Conservation (phyloP, 1,284 basidiomycete species). For the Apiotrichum gamsii region DNA sequence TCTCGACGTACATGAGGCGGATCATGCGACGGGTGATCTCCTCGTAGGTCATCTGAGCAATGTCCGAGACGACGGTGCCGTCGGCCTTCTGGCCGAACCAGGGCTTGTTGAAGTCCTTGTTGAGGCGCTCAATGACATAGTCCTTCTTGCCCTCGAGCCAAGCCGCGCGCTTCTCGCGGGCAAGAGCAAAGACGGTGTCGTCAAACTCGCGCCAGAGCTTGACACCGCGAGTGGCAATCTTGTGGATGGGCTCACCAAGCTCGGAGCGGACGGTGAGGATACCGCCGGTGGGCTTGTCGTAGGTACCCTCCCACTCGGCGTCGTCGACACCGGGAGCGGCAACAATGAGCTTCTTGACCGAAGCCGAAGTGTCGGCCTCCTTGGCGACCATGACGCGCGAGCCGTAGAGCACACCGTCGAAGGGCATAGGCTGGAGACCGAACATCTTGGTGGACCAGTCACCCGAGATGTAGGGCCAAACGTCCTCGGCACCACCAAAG, state of each 20-base stretch:
- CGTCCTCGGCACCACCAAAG: slow-evolving; percentile 89
- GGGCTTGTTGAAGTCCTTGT: slow-evolving; percentile 92
- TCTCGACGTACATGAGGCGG: slow-evolving; percentile 83
- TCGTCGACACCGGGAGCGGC: slow-evolving; percentile 90
- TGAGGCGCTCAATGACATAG: slow-evolving; percentile 86
- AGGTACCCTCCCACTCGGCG: slow-evolving; percentile 88
- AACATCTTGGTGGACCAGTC: slow-evolving; percentile 84
- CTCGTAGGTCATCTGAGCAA: slow-evolving; percentile 97
- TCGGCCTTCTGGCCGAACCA: slow-evolving; percentile 96
- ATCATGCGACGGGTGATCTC: slow-evolving; percentile 89
- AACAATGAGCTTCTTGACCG: slow-evolving; percentile 94
- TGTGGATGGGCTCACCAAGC: slow-evolving; percentile 97
- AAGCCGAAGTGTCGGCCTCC: slow-evolving; percentile 89
- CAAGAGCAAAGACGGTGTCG: slow-evolving; percentile 86
- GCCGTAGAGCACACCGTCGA: slow-evolving; percentile 94
- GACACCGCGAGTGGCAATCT: slow-evolving; percentile 92
- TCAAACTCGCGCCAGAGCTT: slow-evolving; percentile 99
- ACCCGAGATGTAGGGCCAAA: slow-evolving; percentile 95
- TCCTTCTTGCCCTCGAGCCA: slow-evolving; percentile 84
- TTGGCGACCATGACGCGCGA: slow-evolving; percentile 97
- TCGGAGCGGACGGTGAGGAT: slow-evolving; percentile 96
- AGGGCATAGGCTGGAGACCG: slow-evolving; percentile 92
- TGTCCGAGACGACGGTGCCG: slow-evolving; percentile 71
- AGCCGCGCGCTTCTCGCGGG: slow-evolving; percentile 84
- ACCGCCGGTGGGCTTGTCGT: slow-evolving; percentile 87